Conservation (phyloP, 352 stramenopile genomes). For the Aphanomyces invadans region DNA sequence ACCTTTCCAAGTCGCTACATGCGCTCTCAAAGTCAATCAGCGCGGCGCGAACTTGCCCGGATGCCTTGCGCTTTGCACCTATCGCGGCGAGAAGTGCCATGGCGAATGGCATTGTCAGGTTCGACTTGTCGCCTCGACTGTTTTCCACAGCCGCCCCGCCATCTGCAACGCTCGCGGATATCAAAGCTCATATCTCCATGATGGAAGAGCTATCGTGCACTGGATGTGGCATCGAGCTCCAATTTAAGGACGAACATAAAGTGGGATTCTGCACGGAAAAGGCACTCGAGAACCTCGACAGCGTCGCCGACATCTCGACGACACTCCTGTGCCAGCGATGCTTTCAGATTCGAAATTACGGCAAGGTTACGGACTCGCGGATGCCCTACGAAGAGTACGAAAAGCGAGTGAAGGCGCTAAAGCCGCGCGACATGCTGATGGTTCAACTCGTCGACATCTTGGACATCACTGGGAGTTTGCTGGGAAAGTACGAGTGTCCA, state of each 20-base stretch:
- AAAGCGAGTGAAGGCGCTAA: constrained; percentile 75
- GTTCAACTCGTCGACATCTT: constrained; percentile 90
- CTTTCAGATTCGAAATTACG: constrained; percentile 82
- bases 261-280: constrained; percentile 64
- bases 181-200: constrained; percentile 51
- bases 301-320: constrained; percentile 59
- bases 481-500: constrained; percentile 53
- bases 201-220: constrained; percentile 82
- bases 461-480: constrained; percentile 82
- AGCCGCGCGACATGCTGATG: constrained; percentile 83
- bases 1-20: neutral
- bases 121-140: neutral
- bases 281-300: constrained; percentile 50
- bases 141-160: constrained; percentile 9
- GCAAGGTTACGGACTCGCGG: constrained; percentile 76
- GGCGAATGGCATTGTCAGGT: neutral
- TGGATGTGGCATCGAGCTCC: constrained; percentile 72
- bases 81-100: neutral
- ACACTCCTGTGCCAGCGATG: constrained; percentile 78
- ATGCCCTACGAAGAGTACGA: constrained; percentile 84
- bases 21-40: neutral
- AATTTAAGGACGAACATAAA: constrained; percentile 49
- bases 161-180: neutral
- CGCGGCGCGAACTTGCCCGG: too few species aligned
- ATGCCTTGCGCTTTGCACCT: neutral